These are phyloP conservation scores for Achaetomium macrosporum DNA, from an alignment of 2,329 filamentous ascomycete genomes.

Conservation along the genomic window DNA sequence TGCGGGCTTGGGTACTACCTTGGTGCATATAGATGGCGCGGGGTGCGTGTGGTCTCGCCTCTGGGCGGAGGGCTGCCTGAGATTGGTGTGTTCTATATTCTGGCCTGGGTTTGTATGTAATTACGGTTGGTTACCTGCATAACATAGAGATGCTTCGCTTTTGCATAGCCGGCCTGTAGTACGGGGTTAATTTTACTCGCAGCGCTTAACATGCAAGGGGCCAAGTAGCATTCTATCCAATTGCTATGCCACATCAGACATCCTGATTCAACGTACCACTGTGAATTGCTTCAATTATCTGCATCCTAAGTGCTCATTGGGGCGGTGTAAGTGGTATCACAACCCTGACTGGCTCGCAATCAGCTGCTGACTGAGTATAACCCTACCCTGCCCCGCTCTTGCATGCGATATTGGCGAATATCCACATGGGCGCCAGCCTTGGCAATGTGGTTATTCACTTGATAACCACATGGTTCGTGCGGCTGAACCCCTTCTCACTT, in stretches of 20 bases:
- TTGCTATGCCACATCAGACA: too few species aligned
- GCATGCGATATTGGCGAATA: too few species aligned
- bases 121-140: background rate
- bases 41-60: background rate
- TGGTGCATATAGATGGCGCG: slow-evolving; percentile 22
- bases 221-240: background rate
- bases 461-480: background rate
- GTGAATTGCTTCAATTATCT: too few species aligned
- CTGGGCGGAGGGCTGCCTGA: background rate
- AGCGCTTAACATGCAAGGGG: too few species aligned
- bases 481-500: background rate
- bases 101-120: background rate
- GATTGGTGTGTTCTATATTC: background rate
- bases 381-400: too few species aligned
- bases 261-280: too few species aligned
- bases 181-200: background rate
- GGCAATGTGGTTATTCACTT: too few species aligned
- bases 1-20: background rate
- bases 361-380: too few species aligned
- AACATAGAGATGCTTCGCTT: background rate
- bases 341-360: too few species aligned
- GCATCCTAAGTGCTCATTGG: too few species aligned
- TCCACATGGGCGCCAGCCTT: too few species aligned
- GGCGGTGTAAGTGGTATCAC: too few species aligned
- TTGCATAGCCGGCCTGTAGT: background rate